Evolutionary conservation across 805 yeast species (phyloP), one percentile per base, ranked within the genome.

Genomic region (Saccharomyces kudriavzevii): DNA sequence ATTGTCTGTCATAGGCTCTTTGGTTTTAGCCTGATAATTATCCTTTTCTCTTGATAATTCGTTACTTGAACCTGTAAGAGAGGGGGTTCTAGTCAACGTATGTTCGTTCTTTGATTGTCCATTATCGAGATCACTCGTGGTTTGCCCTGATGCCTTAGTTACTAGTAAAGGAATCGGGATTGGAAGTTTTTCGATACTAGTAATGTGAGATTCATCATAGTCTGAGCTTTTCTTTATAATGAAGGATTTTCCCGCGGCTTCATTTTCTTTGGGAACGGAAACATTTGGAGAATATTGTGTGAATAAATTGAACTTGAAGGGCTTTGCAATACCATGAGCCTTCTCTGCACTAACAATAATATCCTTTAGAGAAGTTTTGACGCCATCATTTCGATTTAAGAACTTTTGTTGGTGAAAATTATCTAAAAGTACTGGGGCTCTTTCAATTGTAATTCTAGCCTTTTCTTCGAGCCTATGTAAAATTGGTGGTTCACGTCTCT

Each of bases 401-500:
- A 35, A 35, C 10, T 35, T 35, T 35, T 17, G 43, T 35, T 17
- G 43, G 17, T 56, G 49, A 48, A 56, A 60, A 24, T 48, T 49
- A 5, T 51, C 50, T 26, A 56, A 49, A 11, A 56, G 35, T 47
- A 54, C 54, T 43, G 60, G 45, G 58, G 68, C 59, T 43, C 48
- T 63, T 62, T 68, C 58, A 6, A 58, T 57, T 43, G 52, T 51
- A 24, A 49, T 49, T 25, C 51, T 51, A n/a, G 59, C 56, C 20
- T 54, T 56, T 24, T 51, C 51, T 11, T 55, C 56, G 46, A 60
- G 45, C 20, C 53, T 45, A 28, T 49, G 52, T 5, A 70, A 53
- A 13, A 68, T 64, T 1, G 66, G 67, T 5, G 65, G 61, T 46
- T 69, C 65, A 47, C 60, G 62, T 40, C 63, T 63, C 43, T 57